A percentile compares a stretch with the other conserved stretches of the same genome.
phyloP scores from a whole-genome alignment of 2,329 filamentous ascomycete genomes.

The Penicillium sp. region DNA sequence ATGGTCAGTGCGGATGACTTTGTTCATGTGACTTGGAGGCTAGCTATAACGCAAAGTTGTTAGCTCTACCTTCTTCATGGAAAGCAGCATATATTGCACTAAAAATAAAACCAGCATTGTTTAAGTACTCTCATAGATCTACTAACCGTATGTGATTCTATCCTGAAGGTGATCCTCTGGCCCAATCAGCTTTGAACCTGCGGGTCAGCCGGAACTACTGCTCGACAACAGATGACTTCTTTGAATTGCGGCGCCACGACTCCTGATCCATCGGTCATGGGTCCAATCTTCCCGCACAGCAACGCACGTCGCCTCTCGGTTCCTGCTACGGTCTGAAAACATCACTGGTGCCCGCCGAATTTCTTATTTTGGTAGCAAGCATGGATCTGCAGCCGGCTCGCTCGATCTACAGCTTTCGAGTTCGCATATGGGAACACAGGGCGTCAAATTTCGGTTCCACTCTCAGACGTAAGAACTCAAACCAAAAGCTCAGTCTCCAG shows the following conservation, averaged over 20 bases:
- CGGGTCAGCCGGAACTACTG: conserved; percentile 1
- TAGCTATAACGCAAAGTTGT: background rate
- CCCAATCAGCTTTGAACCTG: background rate
- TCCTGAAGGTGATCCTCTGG: background rate
- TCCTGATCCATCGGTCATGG: conserved; percentile 15
- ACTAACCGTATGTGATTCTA: background rate
- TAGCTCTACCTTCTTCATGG: background rate
- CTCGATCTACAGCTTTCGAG: background rate
- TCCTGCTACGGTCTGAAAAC: conserved; percentile 12
- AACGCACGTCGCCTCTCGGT: conserved; percentile 2
- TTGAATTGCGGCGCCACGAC: background rate
- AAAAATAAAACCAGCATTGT: background rate
- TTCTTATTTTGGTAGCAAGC: background rate
- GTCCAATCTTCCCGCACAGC: conserved; percentile 6
- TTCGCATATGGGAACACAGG: background rate
- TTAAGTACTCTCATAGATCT: background rate
- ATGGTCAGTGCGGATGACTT: background rate
- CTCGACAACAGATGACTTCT: conserved; percentile 2
- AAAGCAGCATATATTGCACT: background rate
- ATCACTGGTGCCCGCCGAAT: conserved; percentile 5
- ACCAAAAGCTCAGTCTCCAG: conserved; percentile 4
- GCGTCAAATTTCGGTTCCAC: conserved; percentile 4
- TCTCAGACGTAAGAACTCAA: conserved; percentile 13
- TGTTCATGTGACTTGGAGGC: background rate
- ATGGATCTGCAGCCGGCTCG: background rate